Conservation (phyloP, 768 basidiomycete species). For the Tylopilus felleus region DNA sequence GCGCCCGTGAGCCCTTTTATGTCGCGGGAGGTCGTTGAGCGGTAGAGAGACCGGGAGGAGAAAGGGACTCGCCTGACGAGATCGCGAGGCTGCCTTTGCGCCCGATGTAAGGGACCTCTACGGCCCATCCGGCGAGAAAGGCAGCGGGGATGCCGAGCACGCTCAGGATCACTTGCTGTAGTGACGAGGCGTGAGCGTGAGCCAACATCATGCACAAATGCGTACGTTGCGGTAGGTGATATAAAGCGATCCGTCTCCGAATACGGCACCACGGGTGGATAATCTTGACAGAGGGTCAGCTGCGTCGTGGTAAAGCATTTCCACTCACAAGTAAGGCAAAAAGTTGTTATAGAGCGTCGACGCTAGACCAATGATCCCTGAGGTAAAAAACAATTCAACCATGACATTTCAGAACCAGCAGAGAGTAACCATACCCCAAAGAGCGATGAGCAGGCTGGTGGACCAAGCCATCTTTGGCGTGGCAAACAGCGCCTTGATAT, state of each 20-base stretch:
- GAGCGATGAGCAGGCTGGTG: slow-evolving; percentile 52
- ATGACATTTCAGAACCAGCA: background rate
- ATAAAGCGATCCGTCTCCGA: slow-evolving; percentile 67
- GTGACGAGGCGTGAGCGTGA: background rate
- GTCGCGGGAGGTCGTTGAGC: slow-evolving; percentile 43
- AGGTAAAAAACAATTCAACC: background rate
- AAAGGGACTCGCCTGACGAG: slow-evolving; percentile 51
- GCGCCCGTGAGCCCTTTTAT: slow-evolving; percentile 65
- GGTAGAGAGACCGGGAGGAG: slow-evolving; percentile 25
- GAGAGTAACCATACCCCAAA: slow-evolving; percentile 40
- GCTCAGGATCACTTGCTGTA: slow-evolving; percentile 67
- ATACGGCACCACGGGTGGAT: slow-evolving; percentile 57
- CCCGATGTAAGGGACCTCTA: slow-evolving; percentile 62
- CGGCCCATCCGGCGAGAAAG: slow-evolving; percentile 66
- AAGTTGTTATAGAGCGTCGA: slow-evolving; percentile 63
- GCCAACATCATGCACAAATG: background rate
- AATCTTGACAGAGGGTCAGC: slow-evolving; percentile 38
- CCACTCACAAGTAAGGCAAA: slow-evolving; percentile 49
- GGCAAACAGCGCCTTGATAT: slow-evolving; percentile 61
- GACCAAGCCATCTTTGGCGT: slow-evolving; percentile 63
- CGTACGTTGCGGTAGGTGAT: slow-evolving; percentile 71
- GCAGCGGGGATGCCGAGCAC: slow-evolving; percentile 69
- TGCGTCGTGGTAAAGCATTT: background rate
- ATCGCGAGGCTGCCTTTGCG: slow-evolving; percentile 64
- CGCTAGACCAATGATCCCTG: slow-evolving; percentile 71